Evolutionary conservation across 2,329 filamentous ascomycete genomes (phyloP), one percentile per base, ranked within the genome.

Genomic region (Elsinoe perseae): DNA sequence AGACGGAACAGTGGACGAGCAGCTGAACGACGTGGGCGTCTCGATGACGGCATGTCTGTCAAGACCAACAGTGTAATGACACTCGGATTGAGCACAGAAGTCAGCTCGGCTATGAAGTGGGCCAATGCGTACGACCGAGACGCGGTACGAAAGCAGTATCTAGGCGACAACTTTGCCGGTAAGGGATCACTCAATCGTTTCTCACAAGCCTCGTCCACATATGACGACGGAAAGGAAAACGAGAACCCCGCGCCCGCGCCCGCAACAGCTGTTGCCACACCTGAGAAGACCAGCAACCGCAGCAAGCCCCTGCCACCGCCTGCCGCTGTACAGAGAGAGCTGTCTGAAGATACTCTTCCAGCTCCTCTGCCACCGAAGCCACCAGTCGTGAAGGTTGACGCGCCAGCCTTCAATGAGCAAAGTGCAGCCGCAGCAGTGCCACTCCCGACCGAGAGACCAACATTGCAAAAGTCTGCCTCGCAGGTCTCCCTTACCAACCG

Each of bases 81-180:
- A 2, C 75, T 97, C 46, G 91, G 95, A 67, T 86, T 97, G 60
- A 78, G 91, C 65, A 89, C 79, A 54, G 93, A 95, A 69, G 92
- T 91, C 16, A 93, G 87, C 7, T 87, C 90, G 21, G 93, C 93
- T 1, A 86, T 98, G 84, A 95, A 95, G 70, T 98, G 93, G 93
- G 89, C 92, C 28, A 92, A 80, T 70, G 90, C 90, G 65, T 97
- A 96, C 68, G 93, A 97, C 72, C 95, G 93, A 72, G 85, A 93
- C 65, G 78, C 85, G 6, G 85, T 95, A 60, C 84, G 90, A 55
- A 84, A 89, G 61, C 84, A 88, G n/a, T 97, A 97, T 70, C 77
- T 97, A 53, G 81, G 83, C 44, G 85, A 95, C 66, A 75, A 74
- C 48, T 82, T 78, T 61, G 84, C 86, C 40, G 90, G 91, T 20